A percentile compares a stretch with the other conserved stretches of the same genome.
These are phyloP conservation scores for Chenopodium album DNA, from an alignment of 148 eudicot species.

Conservation along the genomic window DNA sequence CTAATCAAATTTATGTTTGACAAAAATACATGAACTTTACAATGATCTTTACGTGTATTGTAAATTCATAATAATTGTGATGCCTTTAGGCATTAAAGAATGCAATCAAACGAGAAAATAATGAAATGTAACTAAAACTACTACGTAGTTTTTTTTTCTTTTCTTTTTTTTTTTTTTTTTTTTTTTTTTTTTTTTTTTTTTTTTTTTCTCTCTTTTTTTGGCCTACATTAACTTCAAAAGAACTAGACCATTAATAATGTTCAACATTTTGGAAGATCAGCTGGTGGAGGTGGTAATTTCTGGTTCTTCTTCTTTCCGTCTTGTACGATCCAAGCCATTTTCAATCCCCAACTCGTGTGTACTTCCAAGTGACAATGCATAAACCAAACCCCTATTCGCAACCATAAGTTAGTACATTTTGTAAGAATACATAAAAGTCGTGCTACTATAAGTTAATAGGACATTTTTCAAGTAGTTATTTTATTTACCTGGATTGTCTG, in stretches of 20 bases:
- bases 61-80: neutral
- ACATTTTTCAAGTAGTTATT: neutral
- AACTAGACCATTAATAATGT: neutral
- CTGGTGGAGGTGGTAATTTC: slow-evolving; percentile 28
- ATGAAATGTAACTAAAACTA: neutral
- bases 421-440: neutral
- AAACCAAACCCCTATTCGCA: slow-evolving; percentile 27
- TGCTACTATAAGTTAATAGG: neutral
- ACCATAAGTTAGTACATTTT: neutral
- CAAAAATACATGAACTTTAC: neutral
- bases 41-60: neutral
- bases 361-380: slow-evolving; percentile 36
- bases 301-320: slow-evolving; percentile 23
- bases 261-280: slow-evolving; percentile 33
- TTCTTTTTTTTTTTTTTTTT: too few relatives aligned
- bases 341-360: slow-evolving; percentile 34
- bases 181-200: too few relatives aligned
- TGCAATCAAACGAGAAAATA: neutral
- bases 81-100: neutral
- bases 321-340: slow-evolving; percentile 34
- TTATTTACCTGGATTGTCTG: slow-evolving; percentile 29
- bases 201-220: too few relatives aligned
- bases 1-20: neutral
- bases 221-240: neutral
- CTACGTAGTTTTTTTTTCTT: too few relatives aligned